Base-by-base conservation (phyloP, 2,329 filamentous ascomycete genomes). In the Spiromastix sp. region DNA sequence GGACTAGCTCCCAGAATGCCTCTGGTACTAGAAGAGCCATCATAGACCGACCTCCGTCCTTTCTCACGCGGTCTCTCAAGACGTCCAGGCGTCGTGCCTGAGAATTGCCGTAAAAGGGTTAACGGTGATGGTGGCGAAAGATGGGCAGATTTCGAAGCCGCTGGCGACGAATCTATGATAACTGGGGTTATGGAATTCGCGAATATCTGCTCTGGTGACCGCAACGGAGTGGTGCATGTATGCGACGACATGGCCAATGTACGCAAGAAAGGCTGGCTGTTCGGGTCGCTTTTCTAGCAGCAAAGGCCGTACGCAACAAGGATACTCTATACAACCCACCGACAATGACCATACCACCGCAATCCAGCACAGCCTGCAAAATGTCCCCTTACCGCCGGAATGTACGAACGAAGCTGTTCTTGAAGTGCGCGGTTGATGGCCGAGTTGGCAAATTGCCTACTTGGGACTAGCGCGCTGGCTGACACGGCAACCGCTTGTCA, bases 161-260 rank as follows among this genome's bases (percentile, higher is more conserved):
- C 16, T 11, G 16, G 30, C 4, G 36, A 28, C 8, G 29, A 32
- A 19, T 33, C 13, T 13, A 34, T 43, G 42, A 30, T 44, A 38
- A 41, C 26, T 30, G 52, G 57, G 39, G 47, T 50, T 48, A 60
- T 55, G 11, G 44, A 51, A 28, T 38, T 44, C 32, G 51, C 39
- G 39, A 55, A 45, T 44, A 56, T 32, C 28, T 39, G 48, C 22
- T 51, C 52, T 17, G 63, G 60, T 4, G 63, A 63, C 12, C 62
- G 65, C 17, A 8, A 12, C 5, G 15, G 11, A 18, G 60, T 62
- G 33, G 66, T 46, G 36, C 62, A 40, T n/a, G n/a, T n/a, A n/a
- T n/a, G n/a, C n/a, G n/a, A n/a, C n/a, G n/a, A n/a, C n/a, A n/a
- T n/a, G n/a, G n/a, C n/a, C n/a, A n/a, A n/a, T n/a, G n/a, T n/a